A percentile compares a stretch with the other conserved stretches of the same genome.
Conservation (phyloP, 768 basidiomycete genomes). For the Tulasnella sp. region DNA sequence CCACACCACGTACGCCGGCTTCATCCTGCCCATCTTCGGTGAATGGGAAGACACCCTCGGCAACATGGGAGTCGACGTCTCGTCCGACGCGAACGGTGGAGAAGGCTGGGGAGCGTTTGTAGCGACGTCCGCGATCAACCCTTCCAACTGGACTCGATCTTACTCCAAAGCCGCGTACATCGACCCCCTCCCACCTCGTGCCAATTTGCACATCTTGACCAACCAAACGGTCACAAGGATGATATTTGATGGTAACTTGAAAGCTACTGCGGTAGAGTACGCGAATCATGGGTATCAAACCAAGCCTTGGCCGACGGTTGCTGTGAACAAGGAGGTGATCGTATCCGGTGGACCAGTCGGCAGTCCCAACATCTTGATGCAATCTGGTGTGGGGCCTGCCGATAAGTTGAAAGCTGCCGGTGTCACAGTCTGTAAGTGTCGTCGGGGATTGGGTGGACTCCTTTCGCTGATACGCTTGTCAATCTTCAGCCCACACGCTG, state of each 20-base stretch:
- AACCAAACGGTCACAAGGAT: conserved; percentile 49
- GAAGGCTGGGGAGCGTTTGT: conserved; percentile 41
- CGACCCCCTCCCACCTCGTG: conserved; percentile 48
- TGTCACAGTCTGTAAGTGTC: conserved; percentile 22
- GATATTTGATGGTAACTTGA: conserved; percentile 28
- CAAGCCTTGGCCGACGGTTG: conserved; percentile 29
- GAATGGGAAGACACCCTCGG: conserved; percentile 45
- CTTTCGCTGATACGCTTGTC: not conserved
- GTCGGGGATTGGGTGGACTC: not conserved
- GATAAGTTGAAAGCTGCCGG: conserved; percentile 39
- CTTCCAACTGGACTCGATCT: conserved; percentile 49
- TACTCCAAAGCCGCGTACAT: conserved; percentile 56
- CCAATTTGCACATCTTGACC: conserved; percentile 52
- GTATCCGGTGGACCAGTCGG: conserved; percentile 39
- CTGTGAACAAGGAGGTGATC: conserved; percentile 38
- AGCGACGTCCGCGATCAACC: conserved; percentile 49
- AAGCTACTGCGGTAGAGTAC: conserved; percentile 39
- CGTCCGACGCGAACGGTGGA: conserved; percentile 36
- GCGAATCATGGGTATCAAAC: conserved; percentile 25
- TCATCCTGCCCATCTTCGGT: conserved; percentile 40
- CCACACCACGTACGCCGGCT: conserved; percentile 41
- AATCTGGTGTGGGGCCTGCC: conserved; percentile 47
- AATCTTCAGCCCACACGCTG: conserved; percentile 29
- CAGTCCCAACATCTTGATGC: conserved; percentile 44
- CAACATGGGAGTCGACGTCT: conserved; percentile 32